Conservation (phyloP, 108 stramenopile genomes). For the Cylindrotheca fusiformis region DNA sequence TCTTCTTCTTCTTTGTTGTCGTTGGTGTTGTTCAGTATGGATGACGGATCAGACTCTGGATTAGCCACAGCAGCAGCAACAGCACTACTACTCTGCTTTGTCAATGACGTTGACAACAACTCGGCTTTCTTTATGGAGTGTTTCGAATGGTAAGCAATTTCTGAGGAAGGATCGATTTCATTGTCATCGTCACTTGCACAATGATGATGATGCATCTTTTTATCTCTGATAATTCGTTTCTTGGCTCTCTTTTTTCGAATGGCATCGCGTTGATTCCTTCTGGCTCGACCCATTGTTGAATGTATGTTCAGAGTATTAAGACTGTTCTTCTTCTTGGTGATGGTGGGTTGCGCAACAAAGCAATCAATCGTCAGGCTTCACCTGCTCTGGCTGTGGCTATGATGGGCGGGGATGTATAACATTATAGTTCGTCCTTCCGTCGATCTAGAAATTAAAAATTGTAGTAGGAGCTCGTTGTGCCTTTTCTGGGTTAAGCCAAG, state of each 20-base stretch:
- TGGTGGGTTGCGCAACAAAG: too few species aligned
- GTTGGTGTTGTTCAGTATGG: background rate
- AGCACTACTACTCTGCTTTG: background rate
- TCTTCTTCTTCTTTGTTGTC: background rate
- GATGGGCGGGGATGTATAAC: too few species aligned
- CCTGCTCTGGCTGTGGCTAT: too few species aligned
- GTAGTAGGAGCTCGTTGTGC: too few species aligned
- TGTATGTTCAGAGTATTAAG: too few species aligned
- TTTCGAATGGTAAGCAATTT: background rate
- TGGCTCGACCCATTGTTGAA: slow-evolving; percentile 14
- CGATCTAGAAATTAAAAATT: too few species aligned
- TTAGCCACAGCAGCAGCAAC: background rate
- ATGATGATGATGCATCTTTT: too few species aligned
- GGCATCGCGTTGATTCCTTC: slow-evolving; percentile 4
- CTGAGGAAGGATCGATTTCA: background rate
- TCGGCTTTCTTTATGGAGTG: background rate
- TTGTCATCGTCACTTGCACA: background rate
- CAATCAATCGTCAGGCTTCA: too few species aligned
- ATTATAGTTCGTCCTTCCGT: too few species aligned
- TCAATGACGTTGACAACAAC: background rate
- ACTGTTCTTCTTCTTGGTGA: too few species aligned
- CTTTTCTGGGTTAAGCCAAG: too few species aligned
- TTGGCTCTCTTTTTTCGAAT: slow-evolving; percentile 1
- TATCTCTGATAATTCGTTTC: background rate
- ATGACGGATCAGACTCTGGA: background rate